Conservation (phyloP, 495 filamentous ascomycete genomes). For the Friedmanniomyces simplex region DNA sequence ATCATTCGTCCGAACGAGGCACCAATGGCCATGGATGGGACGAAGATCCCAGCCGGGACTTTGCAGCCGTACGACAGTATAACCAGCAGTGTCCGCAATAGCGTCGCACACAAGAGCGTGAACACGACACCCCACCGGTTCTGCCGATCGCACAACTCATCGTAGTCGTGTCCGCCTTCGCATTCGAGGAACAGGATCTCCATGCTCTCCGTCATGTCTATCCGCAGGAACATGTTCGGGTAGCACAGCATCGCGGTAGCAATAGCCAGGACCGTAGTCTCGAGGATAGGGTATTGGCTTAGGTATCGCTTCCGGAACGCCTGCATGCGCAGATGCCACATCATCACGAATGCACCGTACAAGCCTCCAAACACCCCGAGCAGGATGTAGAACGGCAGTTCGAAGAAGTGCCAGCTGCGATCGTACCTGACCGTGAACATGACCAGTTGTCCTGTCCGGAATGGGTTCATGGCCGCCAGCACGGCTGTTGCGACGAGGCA, state of each 20-base stretch:
- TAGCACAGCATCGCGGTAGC: conserved; percentile 86
- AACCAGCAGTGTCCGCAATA: conserved; percentile 72
- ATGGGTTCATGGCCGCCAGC: conserved; percentile 91
- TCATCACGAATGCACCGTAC: conserved; percentile 95
- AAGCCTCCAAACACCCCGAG: conserved; percentile 89
- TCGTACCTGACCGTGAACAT: conserved; percentile 99
- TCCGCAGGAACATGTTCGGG: conserved; percentile 87
- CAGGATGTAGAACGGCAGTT: conserved; percentile 83
- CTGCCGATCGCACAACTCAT: conserved; percentile 71
- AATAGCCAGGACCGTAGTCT: conserved; percentile 72
- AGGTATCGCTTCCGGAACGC: conserved; percentile 94
- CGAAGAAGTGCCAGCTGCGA: conserved; percentile 95
- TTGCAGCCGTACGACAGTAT: conserved; percentile 98
- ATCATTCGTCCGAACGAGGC: conserved; percentile 88
- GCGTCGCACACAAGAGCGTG: conserved; percentile 68
- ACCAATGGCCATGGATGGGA: conserved; percentile 95
- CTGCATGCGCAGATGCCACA: conserved; percentile 89
- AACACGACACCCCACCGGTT: conserved; percentile 71
- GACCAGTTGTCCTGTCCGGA: conserved; percentile 94
- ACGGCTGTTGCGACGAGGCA: conserved; percentile 92
- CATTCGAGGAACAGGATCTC: conserved; percentile 94
- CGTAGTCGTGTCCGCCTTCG: conserved; percentile 83
- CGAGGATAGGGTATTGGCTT: conserved; percentile 71
- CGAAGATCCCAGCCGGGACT: conserved; percentile 93
- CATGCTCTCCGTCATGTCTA: conserved; percentile 99